Evolutionary conservation across 371 early-diverging fungal genomes (phyloP).

Genomic region (Haplosporangium sp.): DNA sequence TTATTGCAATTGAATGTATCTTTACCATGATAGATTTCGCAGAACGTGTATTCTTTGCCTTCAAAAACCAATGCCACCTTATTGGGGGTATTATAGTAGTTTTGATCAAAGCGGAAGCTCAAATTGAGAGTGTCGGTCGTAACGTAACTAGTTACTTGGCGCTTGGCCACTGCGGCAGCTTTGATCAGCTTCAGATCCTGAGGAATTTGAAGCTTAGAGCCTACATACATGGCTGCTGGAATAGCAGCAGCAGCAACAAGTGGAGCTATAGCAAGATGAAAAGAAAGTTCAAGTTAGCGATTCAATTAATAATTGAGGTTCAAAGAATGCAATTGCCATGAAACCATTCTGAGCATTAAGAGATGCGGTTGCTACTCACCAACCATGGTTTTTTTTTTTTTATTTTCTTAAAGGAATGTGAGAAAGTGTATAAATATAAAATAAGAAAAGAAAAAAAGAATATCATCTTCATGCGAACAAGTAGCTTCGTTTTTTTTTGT

Average conservation of each 20-base stretch:
- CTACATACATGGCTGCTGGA: conserved; percentile 43
- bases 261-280: conserved; percentile 8
- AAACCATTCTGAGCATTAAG: background rate
- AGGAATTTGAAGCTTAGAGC: conserved; percentile 31
- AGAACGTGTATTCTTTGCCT: conserved; percentile 38
- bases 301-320: too few species aligned
- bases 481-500: too few species aligned
- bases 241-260: conserved; percentile 37
- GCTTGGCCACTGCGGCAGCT: conserved; percentile 5
- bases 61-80: conserved; percentile 51
- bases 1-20: too few species aligned
- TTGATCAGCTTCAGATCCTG: conserved; percentile 21
- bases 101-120: conserved; percentile 31
- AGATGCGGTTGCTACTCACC: conserved; percentile 14
- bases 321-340: too few species aligned
- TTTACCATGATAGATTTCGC: conserved; percentile 40
- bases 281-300: background rate
- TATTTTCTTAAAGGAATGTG: too few species aligned
- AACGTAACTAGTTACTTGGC: background rate
- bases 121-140: conserved; percentile 30
- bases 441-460: background rate
- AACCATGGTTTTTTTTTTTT: conserved; percentile 10
- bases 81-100: conserved; percentile 32
- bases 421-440: background rate
- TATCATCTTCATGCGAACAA: too few species aligned